These are phyloP conservation scores for Exutisphaerella laricina DNA, from an alignment of 2,329 filamentous ascomycete species.

Conservation along the genomic window DNA sequence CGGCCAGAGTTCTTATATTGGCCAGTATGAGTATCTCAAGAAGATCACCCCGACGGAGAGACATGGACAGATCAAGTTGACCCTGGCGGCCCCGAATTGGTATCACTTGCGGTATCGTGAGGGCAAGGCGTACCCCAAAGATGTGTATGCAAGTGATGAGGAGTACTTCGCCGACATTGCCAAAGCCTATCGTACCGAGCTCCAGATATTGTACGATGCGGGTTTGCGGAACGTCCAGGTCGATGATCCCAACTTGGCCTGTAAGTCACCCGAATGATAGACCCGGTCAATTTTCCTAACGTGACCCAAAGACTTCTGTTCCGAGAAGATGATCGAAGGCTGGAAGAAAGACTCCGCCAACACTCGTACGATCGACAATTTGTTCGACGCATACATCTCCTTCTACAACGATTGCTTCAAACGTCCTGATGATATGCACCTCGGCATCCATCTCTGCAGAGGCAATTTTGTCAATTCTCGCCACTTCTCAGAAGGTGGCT, in stretches of 20 bases:
- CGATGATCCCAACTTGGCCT: constrained; percentile 45
- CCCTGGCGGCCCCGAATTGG: constrained; percentile 24
- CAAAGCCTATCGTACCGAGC: constrained; percentile 42
- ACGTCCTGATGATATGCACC: constrained; percentile 63
- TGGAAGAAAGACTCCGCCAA: constrained; percentile 65
- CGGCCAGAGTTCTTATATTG: constrained; percentile 52
- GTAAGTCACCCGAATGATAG: too few species aligned
- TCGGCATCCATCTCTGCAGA: constrained; percentile 70
- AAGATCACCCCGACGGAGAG: constrained; percentile 54
- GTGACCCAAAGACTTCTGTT: constrained; percentile 55
- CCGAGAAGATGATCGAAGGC: constrained; percentile 64
- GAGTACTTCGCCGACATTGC: constrained; percentile 46
- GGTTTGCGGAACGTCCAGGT: constrained; percentile 46
- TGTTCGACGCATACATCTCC: constrained; percentile 68
- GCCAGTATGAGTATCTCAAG: constrained; percentile 56
- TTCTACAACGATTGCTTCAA: constrained; percentile 65
- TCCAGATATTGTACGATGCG: constrained; percentile 41
- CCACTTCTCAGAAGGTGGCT: constrained; percentile 44
- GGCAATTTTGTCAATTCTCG: constrained; percentile 45
- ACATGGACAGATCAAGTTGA: constrained; percentile 52
- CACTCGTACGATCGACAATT: constrained; percentile 59
- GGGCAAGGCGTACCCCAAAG: constrained; percentile 41
- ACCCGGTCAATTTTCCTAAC: too few species aligned
- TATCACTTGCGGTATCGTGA: constrained; percentile 44
- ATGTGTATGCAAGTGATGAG: constrained; percentile 42